Conservation (phyloP, 495 filamentous ascomycete species). For the Penicillium atrosanguineum region DNA sequence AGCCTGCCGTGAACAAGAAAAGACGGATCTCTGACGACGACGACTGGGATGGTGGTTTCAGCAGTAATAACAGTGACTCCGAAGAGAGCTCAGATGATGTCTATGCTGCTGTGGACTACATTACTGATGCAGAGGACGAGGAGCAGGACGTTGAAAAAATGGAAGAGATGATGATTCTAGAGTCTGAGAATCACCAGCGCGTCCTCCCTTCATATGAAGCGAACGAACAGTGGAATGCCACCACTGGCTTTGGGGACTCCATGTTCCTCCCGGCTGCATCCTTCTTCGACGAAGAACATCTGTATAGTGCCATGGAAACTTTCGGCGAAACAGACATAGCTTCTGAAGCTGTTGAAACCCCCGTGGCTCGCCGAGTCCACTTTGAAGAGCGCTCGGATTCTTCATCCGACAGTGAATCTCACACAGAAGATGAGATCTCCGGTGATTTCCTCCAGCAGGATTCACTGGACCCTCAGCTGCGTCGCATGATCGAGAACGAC, state of each 20-base stretch:
- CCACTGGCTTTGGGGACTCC: constrained; percentile 51
- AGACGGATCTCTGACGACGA: constrained; percentile 61
- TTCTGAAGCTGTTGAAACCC: constrained; percentile 43
- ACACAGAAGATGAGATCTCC: constrained; percentile 60
- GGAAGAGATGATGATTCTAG: constrained; percentile 71
- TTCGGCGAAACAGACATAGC: constrained; percentile 45
- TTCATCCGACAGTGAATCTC: constrained; percentile 51
- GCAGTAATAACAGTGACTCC: constrained; percentile 33
- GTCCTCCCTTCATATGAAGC: constrained; percentile 26
- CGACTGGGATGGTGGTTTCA: constrained; percentile 51
- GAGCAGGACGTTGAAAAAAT: constrained; percentile 68
- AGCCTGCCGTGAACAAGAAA: constrained; percentile 39
- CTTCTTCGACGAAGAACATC: constrained; percentile 53
- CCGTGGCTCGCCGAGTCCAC: constrained; percentile 47
- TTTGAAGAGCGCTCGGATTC: constrained; percentile 50
- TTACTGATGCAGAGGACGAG: constrained; percentile 75
- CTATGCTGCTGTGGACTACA: constrained; percentile 73
- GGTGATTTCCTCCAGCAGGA: constrained; percentile 72
- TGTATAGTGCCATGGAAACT: constrained; percentile 46
- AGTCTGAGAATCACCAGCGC: constrained; percentile 48
- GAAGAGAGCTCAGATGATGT: constrained; percentile 58
- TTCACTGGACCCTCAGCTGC: constrained; percentile 64
- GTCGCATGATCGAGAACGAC: constrained; percentile 66
- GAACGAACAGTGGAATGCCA: constrained; percentile 57
- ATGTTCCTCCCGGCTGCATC: constrained; percentile 44